phyloP scores from a whole-genome alignment of 176 grass and related monocot genomes.

The Oryza punctata region DNA sequence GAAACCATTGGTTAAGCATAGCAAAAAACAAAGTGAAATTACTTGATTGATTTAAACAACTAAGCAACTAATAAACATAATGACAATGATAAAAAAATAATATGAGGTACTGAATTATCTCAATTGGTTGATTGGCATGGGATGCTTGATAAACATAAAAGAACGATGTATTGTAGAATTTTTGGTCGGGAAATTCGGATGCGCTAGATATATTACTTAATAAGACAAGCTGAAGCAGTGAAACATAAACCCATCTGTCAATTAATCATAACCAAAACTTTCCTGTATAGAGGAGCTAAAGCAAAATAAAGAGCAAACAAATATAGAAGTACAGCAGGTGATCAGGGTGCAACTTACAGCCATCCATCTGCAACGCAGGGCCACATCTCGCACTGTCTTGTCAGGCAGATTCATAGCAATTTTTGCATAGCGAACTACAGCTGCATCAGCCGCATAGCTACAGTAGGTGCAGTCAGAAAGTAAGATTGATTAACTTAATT shows the following conservation, averaged over 20 bases:
- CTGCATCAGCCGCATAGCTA: conserved; percentile 44
- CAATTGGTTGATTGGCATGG: not conserved
- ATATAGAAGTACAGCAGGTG: not conserved
- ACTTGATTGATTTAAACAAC: not conserved
- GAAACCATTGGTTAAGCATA: not conserved
- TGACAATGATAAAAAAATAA: not conserved
- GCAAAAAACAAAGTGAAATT: not conserved
- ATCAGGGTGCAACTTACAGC: conserved; percentile 50
- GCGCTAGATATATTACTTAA: not conserved
- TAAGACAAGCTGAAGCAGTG: not conserved
- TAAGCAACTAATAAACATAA: not conserved
- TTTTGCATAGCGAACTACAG: conserved; percentile 61
- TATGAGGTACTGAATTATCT: not conserved
- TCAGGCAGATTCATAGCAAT: conserved; percentile 50
- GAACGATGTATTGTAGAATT: not conserved
- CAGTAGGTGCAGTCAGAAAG: conserved; percentile 17
- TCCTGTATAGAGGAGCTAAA: not conserved
- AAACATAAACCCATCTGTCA: not conserved
- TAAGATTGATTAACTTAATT: conserved; percentile 26
- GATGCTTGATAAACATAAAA: not conserved
- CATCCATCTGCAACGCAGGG: conserved; percentile 62
- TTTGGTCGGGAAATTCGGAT: not conserved
- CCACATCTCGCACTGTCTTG: conserved; percentile 69
- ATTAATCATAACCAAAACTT: not conserved
- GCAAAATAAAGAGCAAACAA: not conserved